These are phyloP conservation scores for Conticribra weissflogii DNA, from an alignment of 108 stramenopile species.

Conservation along the genomic window DNA sequence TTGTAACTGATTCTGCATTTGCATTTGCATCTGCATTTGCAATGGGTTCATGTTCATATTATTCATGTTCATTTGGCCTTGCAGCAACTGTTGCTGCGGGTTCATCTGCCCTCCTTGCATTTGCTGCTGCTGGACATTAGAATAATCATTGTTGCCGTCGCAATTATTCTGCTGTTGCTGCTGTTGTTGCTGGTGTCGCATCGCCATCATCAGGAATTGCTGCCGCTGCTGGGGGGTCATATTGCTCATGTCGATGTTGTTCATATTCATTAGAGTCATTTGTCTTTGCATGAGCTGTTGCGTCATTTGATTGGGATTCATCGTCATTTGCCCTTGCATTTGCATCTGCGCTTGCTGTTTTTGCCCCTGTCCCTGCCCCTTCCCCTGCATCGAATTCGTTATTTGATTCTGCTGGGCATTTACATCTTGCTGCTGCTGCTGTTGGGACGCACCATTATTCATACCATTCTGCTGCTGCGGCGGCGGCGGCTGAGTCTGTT, in stretches of 20 bases:
- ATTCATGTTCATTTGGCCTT: too few relatives aligned
- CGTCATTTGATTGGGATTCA: background rate
- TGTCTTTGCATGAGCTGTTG: background rate
- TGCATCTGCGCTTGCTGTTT: background rate
- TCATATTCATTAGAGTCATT: background rate
- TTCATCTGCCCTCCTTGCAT: constrained; percentile 2
- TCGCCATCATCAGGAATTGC: constrained; percentile 1
- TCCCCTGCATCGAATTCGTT: too few relatives aligned
- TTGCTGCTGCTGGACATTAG: constrained; percentile 1
- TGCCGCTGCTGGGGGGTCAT: background rate
- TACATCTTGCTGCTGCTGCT: background rate
- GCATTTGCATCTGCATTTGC: too few relatives aligned
- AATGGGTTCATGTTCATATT: too few relatives aligned
- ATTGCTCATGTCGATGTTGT: background rate
- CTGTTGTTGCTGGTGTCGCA: background rate
- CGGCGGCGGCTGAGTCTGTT: background rate
- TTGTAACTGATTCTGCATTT: too few relatives aligned
- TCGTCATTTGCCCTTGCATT: too few relatives aligned
- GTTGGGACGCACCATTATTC: too few relatives aligned
- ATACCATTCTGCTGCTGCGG: too few relatives aligned
- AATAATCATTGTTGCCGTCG: background rate
- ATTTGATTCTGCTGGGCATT: background rate
- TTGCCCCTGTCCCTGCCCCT: too few relatives aligned
- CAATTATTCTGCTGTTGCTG: constrained; percentile 11
- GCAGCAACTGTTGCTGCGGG: background rate